These are phyloP conservation scores for Coemansia sp. DNA, from an alignment of 192 early-diverging fungal species.

Conservation along the genomic window DNA sequence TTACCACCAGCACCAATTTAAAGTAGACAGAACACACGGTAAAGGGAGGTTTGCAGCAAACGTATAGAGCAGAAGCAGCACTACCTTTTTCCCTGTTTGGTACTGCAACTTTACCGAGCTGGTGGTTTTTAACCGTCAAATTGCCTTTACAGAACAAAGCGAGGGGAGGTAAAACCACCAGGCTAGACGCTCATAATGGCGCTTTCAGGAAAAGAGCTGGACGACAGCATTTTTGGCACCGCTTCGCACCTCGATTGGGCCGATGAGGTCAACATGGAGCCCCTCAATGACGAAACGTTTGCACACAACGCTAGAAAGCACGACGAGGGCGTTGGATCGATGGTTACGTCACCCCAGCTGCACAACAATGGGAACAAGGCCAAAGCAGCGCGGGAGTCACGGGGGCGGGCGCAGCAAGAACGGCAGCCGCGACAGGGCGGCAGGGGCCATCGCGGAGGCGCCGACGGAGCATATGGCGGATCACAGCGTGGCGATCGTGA, in stretches of 20 bases:
- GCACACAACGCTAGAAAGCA: neutral
- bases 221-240: constrained; percentile 52
- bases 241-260: constrained; percentile 53
- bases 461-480: constrained; percentile 2
- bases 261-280: constrained; percentile 41
- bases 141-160: neutral
- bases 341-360: constrained; percentile 18
- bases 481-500: neutral
- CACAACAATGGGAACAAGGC: neutral
- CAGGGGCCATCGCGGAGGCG: constrained; percentile 5
- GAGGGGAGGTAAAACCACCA: constrained; percentile 2
- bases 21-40: too few relatives aligned
- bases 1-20: too few relatives aligned
- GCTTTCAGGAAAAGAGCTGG: constrained; percentile 41
- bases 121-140: constrained; percentile 1
- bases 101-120: neutral
- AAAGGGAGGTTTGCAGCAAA: too few relatives aligned
- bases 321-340: constrained; percentile 15
- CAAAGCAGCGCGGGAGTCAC: constrained; percentile 11
- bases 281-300: constrained; percentile 17
- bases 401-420: constrained; percentile 5
- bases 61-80: neutral
- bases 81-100: neutral
- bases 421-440: constrained; percentile 13
- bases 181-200: constrained; percentile 19